Conservation (phyloP, 2,329 filamentous ascomycete genomes). For the Calonectria montana region DNA sequence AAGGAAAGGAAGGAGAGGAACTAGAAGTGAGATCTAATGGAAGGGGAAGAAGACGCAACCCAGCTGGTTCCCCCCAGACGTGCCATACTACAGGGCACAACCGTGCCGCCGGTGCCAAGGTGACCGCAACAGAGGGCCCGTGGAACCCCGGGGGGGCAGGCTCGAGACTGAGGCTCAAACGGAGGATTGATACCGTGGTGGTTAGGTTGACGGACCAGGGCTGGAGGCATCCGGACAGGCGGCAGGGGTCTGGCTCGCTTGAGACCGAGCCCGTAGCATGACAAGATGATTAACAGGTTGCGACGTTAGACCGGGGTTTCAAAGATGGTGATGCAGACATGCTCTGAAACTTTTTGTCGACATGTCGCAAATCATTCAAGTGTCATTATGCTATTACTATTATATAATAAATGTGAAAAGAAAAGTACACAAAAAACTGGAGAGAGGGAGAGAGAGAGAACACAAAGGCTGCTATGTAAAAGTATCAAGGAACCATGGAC, state of each 20-base stretch:
- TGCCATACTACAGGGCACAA: neutral
- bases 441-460: no score
- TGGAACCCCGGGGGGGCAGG: constrained; percentile 8
- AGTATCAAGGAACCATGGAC: neutral
- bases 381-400: neutral
- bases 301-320: neutral
- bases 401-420: no score
- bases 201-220: constrained; percentile 33
- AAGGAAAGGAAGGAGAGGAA: constrained; percentile 20
- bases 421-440: neutral
- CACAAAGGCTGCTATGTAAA: neutral
- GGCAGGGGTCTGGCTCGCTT: constrained; percentile 18
- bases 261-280: constrained; percentile 26
- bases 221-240: neutral
- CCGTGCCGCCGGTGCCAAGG: constrained; percentile 11
- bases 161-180: constrained; percentile 40
- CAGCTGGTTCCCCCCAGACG: neutral
- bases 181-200: constrained; percentile 35
- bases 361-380: neutral
- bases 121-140: constrained; percentile 20
- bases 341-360: neutral
- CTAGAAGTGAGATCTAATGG: neutral
- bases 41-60: constrained; percentile 18
- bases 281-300: neutral
- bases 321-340: neutral